phyloP scores from a whole-genome alignment of 768 basidiomycete species.

The Gloeopeniophorella convolvens region DNA sequence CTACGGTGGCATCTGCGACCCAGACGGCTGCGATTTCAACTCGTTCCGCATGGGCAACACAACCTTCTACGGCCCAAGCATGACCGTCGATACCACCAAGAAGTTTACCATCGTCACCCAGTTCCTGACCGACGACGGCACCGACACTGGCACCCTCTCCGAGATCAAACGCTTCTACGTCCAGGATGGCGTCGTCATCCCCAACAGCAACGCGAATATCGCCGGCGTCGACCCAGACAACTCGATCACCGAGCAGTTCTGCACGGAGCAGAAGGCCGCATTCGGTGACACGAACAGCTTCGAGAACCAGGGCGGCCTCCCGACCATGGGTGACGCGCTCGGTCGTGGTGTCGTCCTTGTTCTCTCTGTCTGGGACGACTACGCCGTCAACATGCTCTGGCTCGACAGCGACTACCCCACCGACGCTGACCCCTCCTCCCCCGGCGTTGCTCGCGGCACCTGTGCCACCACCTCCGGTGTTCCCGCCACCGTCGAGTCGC shows the following conservation, averaged over 20 bases:
- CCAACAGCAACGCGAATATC: slow-evolving; percentile 42
- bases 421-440: slow-evolving; percentile 24
- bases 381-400: slow-evolving; percentile 51
- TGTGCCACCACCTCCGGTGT: slow-evolving; percentile 43
- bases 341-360: slow-evolving; percentile 42
- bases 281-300: slow-evolving; percentile 40
- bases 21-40: slow-evolving; percentile 56
- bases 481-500: slow-evolving; percentile 38
- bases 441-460: slow-evolving; percentile 44
- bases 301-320: slow-evolving; percentile 35
- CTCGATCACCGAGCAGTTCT: slow-evolving; percentile 43
- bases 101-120: slow-evolving; percentile 51
- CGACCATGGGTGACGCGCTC: slow-evolving; percentile 29
- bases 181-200: slow-evolving; percentile 44
- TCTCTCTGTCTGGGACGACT: slow-evolving; percentile 48
- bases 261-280: slow-evolving; percentile 36
- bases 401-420: slow-evolving; percentile 46
- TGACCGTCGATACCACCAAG: slow-evolving; percentile 43
- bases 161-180: slow-evolving; percentile 51
- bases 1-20: slow-evolving; percentile 42
- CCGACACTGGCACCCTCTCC: slow-evolving; percentile 38
- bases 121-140: slow-evolving; percentile 42
- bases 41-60: slow-evolving; percentile 48
- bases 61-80: slow-evolving; percentile 40
- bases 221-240: slow-evolving; percentile 35